Evolutionary conservation across 805 yeast genomes (phyloP).

Genomic region (Candida taoyuanica): DNA sequence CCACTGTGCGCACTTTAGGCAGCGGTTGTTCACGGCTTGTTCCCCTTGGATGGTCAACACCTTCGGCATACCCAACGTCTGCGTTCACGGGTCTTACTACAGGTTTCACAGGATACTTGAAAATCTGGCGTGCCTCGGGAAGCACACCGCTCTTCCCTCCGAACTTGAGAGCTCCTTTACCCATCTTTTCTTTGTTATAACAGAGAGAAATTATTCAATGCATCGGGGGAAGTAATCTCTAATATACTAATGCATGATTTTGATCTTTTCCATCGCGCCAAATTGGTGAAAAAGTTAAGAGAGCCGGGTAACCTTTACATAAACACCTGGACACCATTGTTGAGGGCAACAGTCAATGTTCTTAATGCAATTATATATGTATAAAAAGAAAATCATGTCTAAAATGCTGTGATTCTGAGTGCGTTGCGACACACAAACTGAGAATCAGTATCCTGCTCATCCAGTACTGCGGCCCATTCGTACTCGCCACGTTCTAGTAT

Average conservation of each 20-base stretch:
- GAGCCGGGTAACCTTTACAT: not conserved
- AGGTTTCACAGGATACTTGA: conserved; percentile 51
- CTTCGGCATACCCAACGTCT: conserved; percentile 67
- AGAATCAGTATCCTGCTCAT: conserved; percentile 35
- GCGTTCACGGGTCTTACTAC: conserved; percentile 42
- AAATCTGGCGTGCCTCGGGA: conserved; percentile 71
- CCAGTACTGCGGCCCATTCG: conserved; percentile 71
- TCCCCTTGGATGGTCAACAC: conserved; percentile 61
- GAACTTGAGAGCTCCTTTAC: conserved; percentile 41
- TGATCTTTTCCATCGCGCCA: not conserved
- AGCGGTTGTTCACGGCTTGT: conserved; percentile 52
- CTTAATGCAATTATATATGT: too few species aligned
- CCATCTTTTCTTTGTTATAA: conserved; percentile 31
- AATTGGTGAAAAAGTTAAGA: not conserved
- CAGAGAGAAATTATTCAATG: not conserved
- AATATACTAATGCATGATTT: too few species aligned
- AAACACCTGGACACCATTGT: too few species aligned
- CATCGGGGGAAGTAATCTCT: not conserved
- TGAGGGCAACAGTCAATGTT: too few species aligned
- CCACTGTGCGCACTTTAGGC: conserved; percentile 53
- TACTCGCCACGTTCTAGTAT: conserved; percentile 75
- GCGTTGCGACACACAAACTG: conserved; percentile 38
- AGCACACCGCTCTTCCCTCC: conserved; percentile 73
- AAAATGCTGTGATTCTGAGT: conserved; percentile 32
- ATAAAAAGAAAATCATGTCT: conserved; percentile 13